Conservation (phyloP, 2,329 filamentous ascomycete genomes). For the Xylariaceae sp. region DNA sequence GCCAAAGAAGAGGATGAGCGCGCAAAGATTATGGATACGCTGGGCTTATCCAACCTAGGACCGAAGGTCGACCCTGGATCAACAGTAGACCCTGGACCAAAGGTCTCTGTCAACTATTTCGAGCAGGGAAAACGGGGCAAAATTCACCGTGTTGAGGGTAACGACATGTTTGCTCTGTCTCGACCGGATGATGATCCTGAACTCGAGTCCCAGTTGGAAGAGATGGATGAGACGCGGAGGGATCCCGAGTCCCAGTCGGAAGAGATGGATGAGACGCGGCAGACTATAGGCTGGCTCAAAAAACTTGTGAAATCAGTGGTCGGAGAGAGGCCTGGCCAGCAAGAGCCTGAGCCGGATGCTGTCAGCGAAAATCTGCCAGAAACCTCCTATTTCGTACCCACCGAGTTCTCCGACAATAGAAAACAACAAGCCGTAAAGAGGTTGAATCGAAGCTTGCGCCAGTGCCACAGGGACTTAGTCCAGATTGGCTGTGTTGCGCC, state of each 20-base stretch:
- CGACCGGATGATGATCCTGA: too few species aligned
- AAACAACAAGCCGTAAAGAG: too few species aligned
- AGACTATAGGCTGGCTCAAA: too few species aligned
- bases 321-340: too few species aligned
- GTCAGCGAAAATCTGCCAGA: too few species aligned
- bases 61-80: slow-evolving; percentile 15
- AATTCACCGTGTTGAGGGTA: slow-evolving; percentile 29
- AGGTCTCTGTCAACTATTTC: slow-evolving; percentile 41
- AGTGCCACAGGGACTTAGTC: slow-evolving; percentile 10
- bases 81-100: too few species aligned
- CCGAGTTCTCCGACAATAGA: too few species aligned
- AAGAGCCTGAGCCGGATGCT: too few species aligned
- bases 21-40: slow-evolving; percentile 16
- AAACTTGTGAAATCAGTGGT: too few species aligned
- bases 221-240: slow-evolving; percentile 28
- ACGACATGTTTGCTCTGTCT: slow-evolving; percentile 32
- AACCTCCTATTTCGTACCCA: too few species aligned
- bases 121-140: slow-evolving; percentile 35
- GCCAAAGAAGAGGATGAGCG: slow-evolving; percentile 21
- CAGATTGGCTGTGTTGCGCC: slow-evolving; percentile 6
- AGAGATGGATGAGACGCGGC: slow-evolving; percentile 11
- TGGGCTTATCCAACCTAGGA: slow-evolving; percentile 20
- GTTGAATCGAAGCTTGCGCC: slow-evolving; percentile 21
- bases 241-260: slow-evolving; percentile 31
- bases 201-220: slow-evolving; percentile 29